Base-by-base conservation (phyloP, 2,329 filamentous ascomycete species). In the Neofusicoccum cordaticola region DNA sequence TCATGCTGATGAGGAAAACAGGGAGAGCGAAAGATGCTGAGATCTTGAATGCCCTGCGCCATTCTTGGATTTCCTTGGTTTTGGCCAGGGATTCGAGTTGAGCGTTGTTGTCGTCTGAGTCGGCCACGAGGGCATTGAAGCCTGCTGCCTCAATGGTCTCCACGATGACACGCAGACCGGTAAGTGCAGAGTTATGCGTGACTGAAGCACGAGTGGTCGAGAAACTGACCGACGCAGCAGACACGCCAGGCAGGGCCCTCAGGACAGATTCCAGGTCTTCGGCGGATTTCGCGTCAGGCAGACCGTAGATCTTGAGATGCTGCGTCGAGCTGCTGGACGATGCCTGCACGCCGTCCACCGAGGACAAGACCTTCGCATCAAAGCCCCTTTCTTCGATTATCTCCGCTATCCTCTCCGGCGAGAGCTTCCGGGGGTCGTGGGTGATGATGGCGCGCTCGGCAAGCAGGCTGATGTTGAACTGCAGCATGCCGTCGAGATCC, bases 1-100 rank as follows among this genome's bases (percentile, higher is more conserved):
- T 77, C 95, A 99, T 99, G 84, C 90, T 91, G 69, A 96, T 90
- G 60, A 97, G 74, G 73, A 98, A 92, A 39, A 99, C 94, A 0
- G 95, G 95, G 7, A 98, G 79, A 2, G 93, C 93, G 74, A 98
- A 98, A 3, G 84, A 83, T 2, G 92, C 72, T 0, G 93, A 97
- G 7, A 90, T 84, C 67, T 85, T 83, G 78, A 98, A 96, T 0
- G 93, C 92, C 35, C 83, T 86, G 67, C 86, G 88, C 95, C 95
- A 99, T 77, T 97, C 93, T 68, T 90, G 91, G 67, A 99, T 97
- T 77, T 99, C 95, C 70, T 92, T 91, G 0, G 95, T 98, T 80
- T 99, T 99, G 8, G 95, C 91, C 2, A 99, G 84, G 1, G 95
- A 98, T 76, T 98, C 93, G 2, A 99, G 85, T 75, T 99, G 95